Evolutionary conservation across 2,329 filamentous ascomycete species (phyloP).

Genomic region (Fusarium beomiforme): DNA sequence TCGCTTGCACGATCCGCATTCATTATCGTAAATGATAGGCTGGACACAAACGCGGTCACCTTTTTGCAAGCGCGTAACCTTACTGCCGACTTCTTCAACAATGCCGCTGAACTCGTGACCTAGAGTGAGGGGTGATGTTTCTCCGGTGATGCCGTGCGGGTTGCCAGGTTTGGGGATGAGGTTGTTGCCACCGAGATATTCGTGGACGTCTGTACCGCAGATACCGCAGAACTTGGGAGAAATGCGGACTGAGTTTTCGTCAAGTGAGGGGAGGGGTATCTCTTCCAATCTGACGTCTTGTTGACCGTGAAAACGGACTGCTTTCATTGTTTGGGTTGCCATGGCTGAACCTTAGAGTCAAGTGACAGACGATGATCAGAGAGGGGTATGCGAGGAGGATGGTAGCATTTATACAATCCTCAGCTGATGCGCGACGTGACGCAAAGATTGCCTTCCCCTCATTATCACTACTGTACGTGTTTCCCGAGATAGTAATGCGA

Average conservation of each 20-base stretch:
- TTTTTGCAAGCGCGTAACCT: neutral
- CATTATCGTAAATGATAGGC: conserved; percentile 18
- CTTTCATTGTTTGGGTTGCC: conserved; percentile 1
- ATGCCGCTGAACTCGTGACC: conserved; percentile 21
- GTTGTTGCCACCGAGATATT: conserved; percentile 19
- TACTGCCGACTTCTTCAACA: conserved; percentile 11
- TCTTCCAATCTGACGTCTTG: conserved; percentile 11
- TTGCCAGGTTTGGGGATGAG: conserved; percentile 20
- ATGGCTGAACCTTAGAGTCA: neutral
- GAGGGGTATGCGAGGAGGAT: neutral
- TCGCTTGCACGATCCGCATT: conserved; percentile 6
- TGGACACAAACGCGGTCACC: conserved; percentile 19
- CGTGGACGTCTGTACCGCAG: conserved; percentile 19
- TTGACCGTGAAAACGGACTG: conserved; percentile 13
- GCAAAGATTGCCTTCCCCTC: conserved; percentile 7
- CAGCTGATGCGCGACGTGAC: conserved; percentile 7
- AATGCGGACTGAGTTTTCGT: conserved; percentile 1
- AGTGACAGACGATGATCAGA: neutral
- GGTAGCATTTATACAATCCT: neutral
- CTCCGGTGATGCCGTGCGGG: conserved; percentile 14
- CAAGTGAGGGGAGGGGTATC: neutral
- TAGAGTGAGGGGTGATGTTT: conserved; percentile 15
- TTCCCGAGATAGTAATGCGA: conserved; percentile 22
- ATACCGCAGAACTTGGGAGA: conserved; percentile 7
- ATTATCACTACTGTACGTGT: neutral